These are phyloP conservation scores for Termitomyces sp. DNA, from an alignment of 768 basidiomycete genomes.

Conservation along the genomic window DNA sequence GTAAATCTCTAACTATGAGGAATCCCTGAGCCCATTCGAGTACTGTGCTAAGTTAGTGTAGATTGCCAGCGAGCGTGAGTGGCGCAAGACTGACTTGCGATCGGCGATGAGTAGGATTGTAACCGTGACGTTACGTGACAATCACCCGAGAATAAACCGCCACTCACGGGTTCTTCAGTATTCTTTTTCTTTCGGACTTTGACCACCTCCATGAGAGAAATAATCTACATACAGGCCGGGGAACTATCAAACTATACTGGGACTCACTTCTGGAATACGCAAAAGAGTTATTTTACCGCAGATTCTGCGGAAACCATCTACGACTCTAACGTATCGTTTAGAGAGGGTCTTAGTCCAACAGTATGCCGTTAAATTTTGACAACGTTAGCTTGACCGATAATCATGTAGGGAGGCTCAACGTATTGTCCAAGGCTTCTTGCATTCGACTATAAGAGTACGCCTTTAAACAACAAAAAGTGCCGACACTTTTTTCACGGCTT, in stretches of 20 bases:
- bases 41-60: no score
- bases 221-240: conserved; percentile 75
- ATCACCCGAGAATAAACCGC: conserved; percentile 3
- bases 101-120: background rate
- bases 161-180: background rate
- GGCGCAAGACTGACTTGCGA: no score
- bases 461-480: background rate
- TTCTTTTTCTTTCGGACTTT: background rate
- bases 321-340: conserved; percentile 58
- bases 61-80: no score
- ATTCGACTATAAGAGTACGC: conserved; percentile 62
- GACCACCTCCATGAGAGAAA: conserved; percentile 55
- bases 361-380: conserved; percentile 26
- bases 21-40: no score
- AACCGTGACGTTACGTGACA: conserved; percentile 12
- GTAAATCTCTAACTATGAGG: no score
- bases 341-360: conserved; percentile 46
- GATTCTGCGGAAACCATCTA: conserved; percentile 37
- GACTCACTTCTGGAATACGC: conserved; percentile 80
- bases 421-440: conserved; percentile 59
- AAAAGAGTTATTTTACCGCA: conserved; percentile 59
- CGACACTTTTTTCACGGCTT: background rate
- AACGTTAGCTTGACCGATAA: background rate
- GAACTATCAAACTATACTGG: conserved; percentile 60
- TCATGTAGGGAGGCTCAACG: conserved; percentile 35